Conservation (phyloP, 208 protist genomes). For the Leishmania turanica region DNA sequence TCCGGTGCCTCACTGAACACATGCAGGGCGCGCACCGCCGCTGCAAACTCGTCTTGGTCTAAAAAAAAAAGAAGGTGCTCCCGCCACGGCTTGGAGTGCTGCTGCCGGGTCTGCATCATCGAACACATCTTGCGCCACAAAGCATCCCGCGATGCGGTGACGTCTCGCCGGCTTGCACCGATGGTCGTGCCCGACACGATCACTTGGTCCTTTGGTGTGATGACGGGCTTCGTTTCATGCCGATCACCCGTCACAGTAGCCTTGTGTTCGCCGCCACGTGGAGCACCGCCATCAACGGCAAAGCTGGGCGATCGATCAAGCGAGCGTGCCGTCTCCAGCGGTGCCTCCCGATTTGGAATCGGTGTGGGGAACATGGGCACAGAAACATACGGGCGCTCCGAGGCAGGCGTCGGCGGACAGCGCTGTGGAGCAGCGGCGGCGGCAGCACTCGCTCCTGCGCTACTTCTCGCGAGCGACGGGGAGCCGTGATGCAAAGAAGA, state of each 20-base stretch:
- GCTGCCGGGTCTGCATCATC: slow-evolving; percentile 25
- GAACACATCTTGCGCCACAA: slow-evolving; percentile 37
- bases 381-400: slow-evolving; percentile 25
- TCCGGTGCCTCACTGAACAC: slow-evolving; percentile 28
- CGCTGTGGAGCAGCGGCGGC: slow-evolving; percentile 7
- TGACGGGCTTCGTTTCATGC: neutral
- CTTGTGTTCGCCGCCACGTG: neutral
- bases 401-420: slow-evolving; percentile 23
- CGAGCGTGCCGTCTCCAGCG: slow-evolving; percentile 19
- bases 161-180: neutral
- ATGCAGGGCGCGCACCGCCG: slow-evolving; percentile 25
- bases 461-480: neutral
- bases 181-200: slow-evolving; percentile 2
- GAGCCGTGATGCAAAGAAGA: slow-evolving; percentile 1
- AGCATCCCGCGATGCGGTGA: neutral
- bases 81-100: slow-evolving; percentile 13
- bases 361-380: slow-evolving; percentile 36
- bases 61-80: slow-evolving; percentile 60
- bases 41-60: slow-evolving; percentile 35
- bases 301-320: slow-evolving; percentile 27
- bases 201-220: slow-evolving; percentile 20
- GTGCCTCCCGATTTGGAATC: slow-evolving; percentile 10
- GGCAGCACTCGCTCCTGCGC: neutral
- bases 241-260: neutral
- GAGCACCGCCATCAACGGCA: slow-evolving; percentile 4